Evolutionary conservation across 2,329 filamentous ascomycete species (phyloP), one percentile per base, ranked within the genome.

Genomic region (Byssothecium circinans): DNA sequence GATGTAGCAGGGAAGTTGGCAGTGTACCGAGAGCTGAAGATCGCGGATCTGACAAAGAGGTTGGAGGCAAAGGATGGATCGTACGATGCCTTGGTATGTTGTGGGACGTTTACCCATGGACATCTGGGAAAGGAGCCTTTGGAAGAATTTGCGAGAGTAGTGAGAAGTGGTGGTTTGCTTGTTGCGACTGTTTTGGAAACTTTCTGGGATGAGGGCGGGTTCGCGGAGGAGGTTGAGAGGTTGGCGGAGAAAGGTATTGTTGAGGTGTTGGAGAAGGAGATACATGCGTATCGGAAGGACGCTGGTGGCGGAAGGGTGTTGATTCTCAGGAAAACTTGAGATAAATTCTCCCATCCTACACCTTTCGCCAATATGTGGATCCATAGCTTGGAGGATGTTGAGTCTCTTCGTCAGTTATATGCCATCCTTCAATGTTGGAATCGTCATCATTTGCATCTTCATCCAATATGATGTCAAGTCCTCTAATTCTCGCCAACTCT

Each of bases 41-140:
- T 71, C 2, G 74, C 69, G 1, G 79, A 82, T 55, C 62, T 83
- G 50, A 77, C 75, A 15, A 66, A 72, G 40, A 68, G 62, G 1
- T 68, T 82, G 12, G 56, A 68, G 3, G 61, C 65, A 30, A 49
- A 64, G 3, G 71, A 76, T 50, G 67, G 68, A 8, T 65, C 64
- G 2, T 82, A 81, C 53, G 78, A 81, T 41, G 73, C 75, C 4
- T 71, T 82, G 15, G 73, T 75, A 1, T 83, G 80, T 64, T 74
- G 77, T 19, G 80, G 80, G 20, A 82, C 79, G 2, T 74, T 83
- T 50, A 83, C 81, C 0, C 72, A 76, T 43, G 78, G 78, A 10
- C 80, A 83, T 52, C 75, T 83, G 29, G 80, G 79, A 1, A 78
- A 80, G 0, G 62, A 67, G 35, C 65, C 65, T 2, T 55, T 83